Conservation (phyloP, 1,284 basidiomycete species). For the Pascua sp. region DNA sequence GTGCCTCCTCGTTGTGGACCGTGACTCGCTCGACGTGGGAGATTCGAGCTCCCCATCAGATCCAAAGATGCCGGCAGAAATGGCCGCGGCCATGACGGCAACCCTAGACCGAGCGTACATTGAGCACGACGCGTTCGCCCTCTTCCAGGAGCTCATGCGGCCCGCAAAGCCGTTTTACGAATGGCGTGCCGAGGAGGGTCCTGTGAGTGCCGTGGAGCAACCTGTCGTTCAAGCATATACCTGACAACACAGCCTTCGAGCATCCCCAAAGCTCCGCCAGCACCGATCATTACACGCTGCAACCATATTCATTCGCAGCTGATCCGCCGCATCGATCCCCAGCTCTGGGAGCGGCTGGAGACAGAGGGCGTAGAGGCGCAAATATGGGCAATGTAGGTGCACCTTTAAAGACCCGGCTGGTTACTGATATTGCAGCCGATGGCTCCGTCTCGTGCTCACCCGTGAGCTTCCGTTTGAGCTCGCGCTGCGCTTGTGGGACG, state of each 20-base stretch:
- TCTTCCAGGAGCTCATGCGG: conserved; percentile 76
- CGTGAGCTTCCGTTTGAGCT: conserved; percentile 70
- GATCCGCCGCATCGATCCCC: conserved; percentile 75
- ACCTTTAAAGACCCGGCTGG: not conserved
- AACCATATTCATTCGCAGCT: conserved; percentile 69
- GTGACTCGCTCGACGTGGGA: conserved; percentile 60
- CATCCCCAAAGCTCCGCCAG: conserved; percentile 43
- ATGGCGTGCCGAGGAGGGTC: conserved; percentile 61
- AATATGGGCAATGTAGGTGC: conserved; percentile 81
- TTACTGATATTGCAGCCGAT: conserved; percentile 59
- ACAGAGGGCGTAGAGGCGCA: conserved; percentile 82
- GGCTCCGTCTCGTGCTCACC: conserved; percentile 84
- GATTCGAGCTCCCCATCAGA: not conserved
- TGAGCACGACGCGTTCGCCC: conserved; percentile 69
- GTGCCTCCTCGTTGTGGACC: conserved; percentile 73
- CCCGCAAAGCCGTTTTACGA: conserved; percentile 79
- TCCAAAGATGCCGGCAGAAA: not conserved
- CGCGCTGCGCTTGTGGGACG: conserved; percentile 83
- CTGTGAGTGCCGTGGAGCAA: conserved; percentile 19
- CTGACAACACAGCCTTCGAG: not conserved
- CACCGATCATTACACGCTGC: conserved; percentile 78
- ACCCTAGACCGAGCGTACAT: conserved; percentile 40
- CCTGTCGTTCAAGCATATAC: not conserved
- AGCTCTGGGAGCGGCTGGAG: conserved; percentile 70
- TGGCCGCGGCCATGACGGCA: conserved; percentile 27